These are phyloP conservation scores for Suaeda aralocaspica DNA, from an alignment of 148 eudicot genomes.

Conservation along the genomic window DNA sequence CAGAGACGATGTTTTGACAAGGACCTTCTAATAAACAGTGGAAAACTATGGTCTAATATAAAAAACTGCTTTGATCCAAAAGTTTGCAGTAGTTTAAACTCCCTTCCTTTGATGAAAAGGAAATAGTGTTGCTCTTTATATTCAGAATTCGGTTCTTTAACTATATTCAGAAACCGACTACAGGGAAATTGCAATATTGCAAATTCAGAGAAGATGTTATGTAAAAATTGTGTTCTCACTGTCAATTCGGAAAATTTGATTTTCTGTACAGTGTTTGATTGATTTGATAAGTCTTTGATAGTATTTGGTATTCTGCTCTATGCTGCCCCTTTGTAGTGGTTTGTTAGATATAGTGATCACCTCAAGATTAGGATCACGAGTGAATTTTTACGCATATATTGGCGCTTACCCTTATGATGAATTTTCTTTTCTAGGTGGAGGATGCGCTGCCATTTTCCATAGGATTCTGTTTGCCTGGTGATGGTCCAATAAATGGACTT, in stretches of 20 bases:
- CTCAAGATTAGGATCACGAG: not conserved
- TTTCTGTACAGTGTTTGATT: not conserved
- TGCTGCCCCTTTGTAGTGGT: constrained; percentile 1
- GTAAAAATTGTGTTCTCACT: not conserved
- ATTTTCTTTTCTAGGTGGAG: constrained; percentile 52
- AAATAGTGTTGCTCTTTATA: not conserved
- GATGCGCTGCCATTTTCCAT: constrained; percentile 80
- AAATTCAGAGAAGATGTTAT: not conserved
- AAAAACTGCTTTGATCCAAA: not conserved
- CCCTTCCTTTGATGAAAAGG: not conserved
- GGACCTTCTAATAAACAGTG: not conserved
- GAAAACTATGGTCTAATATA: not conserved
- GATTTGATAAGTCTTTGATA: not conserved
- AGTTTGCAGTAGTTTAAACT: not conserved
- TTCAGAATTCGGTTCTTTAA: not conserved
- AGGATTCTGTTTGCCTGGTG: constrained; percentile 45
- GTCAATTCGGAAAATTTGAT: not conserved
- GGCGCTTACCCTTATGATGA: constrained; percentile 2
- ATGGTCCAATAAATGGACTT: constrained; percentile 43
- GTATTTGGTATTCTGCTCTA: not conserved
- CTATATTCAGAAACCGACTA: not conserved
- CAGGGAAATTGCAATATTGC: not conserved
- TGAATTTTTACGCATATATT: not conserved
- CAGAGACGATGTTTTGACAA: not conserved
- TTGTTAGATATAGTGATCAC: not conserved